These are phyloP conservation scores for Seminavis robusta DNA, from an alignment of 108 stramenopile species.

Conservation along the genomic window DNA sequence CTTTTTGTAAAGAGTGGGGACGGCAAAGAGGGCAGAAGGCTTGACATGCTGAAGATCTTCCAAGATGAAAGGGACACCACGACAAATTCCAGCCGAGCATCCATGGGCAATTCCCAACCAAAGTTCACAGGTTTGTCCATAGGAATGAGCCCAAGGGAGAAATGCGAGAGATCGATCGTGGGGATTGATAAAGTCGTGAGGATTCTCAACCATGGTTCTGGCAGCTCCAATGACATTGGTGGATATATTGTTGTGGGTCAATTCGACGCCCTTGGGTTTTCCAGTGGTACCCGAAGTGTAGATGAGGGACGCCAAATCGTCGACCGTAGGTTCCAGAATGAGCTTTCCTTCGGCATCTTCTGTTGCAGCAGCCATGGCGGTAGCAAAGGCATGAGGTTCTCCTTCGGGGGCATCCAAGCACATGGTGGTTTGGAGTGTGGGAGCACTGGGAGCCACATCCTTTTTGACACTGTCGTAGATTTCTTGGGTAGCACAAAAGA, in stretches of 20 bases:
- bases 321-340: conserved; percentile 53
- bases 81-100: conserved; percentile 80
- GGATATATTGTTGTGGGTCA: conserved; percentile 85
- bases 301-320: conserved; percentile 91
- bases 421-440: conserved; percentile 55
- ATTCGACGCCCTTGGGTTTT: conserved; percentile 91
- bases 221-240: conserved; percentile 77
- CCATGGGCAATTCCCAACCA: conserved; percentile 85
- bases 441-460: conserved; percentile 71
- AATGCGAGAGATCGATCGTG: conserved; percentile 83
- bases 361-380: conserved; percentile 44
- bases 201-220: conserved; percentile 62
- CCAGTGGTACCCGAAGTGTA: conserved; percentile 98
- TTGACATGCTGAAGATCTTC: conserved; percentile 76
- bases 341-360: conserved; percentile 24
- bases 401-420: conserved; percentile 72
- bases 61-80: conserved; percentile 71
- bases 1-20: conserved; percentile 92
- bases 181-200: conserved; percentile 61
- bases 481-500: conserved; percentile 81
- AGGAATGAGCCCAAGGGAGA: conserved; percentile 95
- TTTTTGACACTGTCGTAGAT: conserved; percentile 66
- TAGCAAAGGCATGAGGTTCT: conserved; percentile 70
- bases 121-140: conserved; percentile 91
- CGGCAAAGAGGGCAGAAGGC: conserved; percentile 84